Percentiles rank a stretch among this genome's conserved stretches.
Conservation (phyloP, 805 yeast species). For the Myxozyma kluyveri region DNA sequence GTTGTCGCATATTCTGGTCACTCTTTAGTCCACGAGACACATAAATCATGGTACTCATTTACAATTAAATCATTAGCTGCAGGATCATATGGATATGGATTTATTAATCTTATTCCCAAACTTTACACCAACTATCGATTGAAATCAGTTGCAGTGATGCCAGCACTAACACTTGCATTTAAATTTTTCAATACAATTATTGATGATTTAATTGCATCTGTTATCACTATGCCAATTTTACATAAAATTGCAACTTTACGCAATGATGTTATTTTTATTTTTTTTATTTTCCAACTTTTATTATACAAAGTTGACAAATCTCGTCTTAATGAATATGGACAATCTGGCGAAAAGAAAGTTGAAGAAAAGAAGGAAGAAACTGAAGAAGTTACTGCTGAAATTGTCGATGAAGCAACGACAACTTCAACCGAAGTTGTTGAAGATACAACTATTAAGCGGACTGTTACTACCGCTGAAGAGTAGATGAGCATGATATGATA, state of each 20-base stretch:
- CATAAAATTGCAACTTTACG: conserved; percentile 45
- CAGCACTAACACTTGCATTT: conserved; percentile 44
- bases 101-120: conserved; percentile 43
- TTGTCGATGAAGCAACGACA: not conserved
- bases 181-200: conserved; percentile 1
- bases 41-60: conserved; percentile 47
- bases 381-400: conserved; percentile 4
- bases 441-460: not conserved
- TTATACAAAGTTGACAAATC: conserved; percentile 43
- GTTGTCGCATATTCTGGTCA: conserved; percentile 41
- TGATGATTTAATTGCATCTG: conserved; percentile 25
- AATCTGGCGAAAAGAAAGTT: conserved; percentile 30
- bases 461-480: no score
- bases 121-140: conserved; percentile 45
- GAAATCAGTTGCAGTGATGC: conserved; percentile 46
- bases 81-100: conserved; percentile 45
- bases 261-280: conserved; percentile 44
- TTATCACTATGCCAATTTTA: conserved; percentile 45
- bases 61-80: conserved; percentile 43
- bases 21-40: conserved; percentile 41
- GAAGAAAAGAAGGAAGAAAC: conserved; percentile 8
- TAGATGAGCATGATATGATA: no score
- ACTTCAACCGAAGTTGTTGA: not conserved
- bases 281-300: conserved; percentile 44
- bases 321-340: conserved; percentile 44